A percentile compares a stretch with the other conserved stretches of the same genome.
phyloP scores from a whole-genome alignment of 345 rosid species.

The Hypericum perforatum region DNA sequence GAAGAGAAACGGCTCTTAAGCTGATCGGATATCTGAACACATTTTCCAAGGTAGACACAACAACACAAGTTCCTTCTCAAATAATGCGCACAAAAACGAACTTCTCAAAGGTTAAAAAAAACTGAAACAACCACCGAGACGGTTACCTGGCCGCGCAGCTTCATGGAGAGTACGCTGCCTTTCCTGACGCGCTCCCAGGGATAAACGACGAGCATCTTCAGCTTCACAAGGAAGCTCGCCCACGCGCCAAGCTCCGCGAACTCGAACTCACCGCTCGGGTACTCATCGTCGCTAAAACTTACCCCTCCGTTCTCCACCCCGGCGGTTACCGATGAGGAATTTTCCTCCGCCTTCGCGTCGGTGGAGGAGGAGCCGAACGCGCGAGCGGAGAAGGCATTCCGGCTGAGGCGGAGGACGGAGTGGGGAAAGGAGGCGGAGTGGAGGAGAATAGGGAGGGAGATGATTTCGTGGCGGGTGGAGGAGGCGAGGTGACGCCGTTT shows the following conservation, averaged over 20 bases:
- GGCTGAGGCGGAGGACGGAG: no score
- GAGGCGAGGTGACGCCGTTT: constrained; percentile 7
- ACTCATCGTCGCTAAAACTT: constrained; percentile 26
- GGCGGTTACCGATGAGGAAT: no score
- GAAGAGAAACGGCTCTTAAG: constrained; percentile 80
- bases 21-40: constrained; percentile 85
- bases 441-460: constrained; percentile 16
- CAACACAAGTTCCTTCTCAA: constrained; percentile 10
- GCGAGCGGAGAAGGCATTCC: constrained; percentile 30
- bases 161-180: constrained; percentile 75
- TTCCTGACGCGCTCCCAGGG: constrained; percentile 89
- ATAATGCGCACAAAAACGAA: neutral
- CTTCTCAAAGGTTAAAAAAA: neutral
- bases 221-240: constrained; percentile 55
- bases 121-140: neutral
- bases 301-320: constrained; percentile 7
- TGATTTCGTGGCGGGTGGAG: neutral
- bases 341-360: constrained; percentile 20
- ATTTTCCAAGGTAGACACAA: constrained; percentile 9
- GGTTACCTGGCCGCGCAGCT: constrained; percentile 87
- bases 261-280: constrained; percentile 67
- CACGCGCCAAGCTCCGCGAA: constrained; percentile 38
- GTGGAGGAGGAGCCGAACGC: constrained; percentile 73
- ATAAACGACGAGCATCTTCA: constrained; percentile 63
- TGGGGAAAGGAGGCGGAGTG: constrained; percentile 9